phyloP scores from a whole-genome alignment of 306 rosid species.

The Sindora glabra region DNA sequence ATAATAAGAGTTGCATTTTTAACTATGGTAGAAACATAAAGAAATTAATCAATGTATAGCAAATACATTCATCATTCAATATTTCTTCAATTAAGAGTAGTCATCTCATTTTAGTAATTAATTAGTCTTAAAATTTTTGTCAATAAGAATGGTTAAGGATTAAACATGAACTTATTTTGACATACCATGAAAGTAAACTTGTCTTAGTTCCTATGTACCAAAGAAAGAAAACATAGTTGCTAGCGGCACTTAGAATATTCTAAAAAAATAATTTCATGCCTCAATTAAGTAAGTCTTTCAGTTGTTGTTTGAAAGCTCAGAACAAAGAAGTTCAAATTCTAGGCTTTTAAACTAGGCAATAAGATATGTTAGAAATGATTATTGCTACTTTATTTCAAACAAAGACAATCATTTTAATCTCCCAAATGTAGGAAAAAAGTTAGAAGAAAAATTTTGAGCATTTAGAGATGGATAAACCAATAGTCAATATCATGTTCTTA shows the following conservation, averaged over 20 bases:
- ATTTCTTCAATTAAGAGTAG: no score
- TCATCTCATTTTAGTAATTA: no score
- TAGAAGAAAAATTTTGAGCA: neutral
- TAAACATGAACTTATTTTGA: no score
- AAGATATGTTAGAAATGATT: constrained; percentile 4
- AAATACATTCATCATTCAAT: no score
- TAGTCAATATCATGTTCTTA: constrained; percentile 14
- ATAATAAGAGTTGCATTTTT: no score
- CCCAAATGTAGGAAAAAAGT: neutral
- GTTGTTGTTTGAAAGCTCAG: neutral
- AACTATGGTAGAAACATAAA: no score
- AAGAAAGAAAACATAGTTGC: no score
- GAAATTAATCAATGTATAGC: no score
- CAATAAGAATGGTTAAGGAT: no score
- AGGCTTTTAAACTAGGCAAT: neutral
- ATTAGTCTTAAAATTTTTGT: no score
- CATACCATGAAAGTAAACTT: no score
- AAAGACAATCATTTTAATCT: neutral
- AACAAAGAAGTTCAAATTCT: neutral
- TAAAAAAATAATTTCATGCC: neutral
- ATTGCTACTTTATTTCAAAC: neutral
- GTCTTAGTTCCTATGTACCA: neutral
- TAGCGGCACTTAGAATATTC: neutral
- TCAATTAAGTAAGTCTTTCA: neutral
- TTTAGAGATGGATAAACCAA: neutral